Base-by-base conservation (phyloP, 306 rosid species). In the Clitoria ternatea region DNA sequence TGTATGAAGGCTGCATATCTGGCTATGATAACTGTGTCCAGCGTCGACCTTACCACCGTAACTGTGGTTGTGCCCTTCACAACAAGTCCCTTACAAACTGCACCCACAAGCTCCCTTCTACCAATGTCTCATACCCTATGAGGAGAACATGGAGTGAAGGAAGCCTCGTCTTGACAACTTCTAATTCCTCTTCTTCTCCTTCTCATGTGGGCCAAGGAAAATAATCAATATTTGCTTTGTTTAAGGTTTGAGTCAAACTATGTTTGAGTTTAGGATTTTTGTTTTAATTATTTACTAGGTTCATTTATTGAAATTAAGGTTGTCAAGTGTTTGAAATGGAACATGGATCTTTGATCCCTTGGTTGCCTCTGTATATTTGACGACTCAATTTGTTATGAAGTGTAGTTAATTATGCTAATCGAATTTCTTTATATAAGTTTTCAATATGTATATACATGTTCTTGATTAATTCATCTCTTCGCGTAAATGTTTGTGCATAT, bases 11-110 rank as follows among this genome's bases (percentile, higher is more conserved):
- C 0, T 75, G 87, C 64, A 61, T 85, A 35, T 75, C 91, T 44
- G 29, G 78, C 18, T 54, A 80, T 13, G 86, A 85, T 72, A 52
- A 69, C 74, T 49, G 62, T 7, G 27, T 88, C 11, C 88, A 91
- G 47, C 82, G 86, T 24, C 74, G 90, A 62, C 97, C 97, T 9
- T 89, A 89, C 80, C 97, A 83, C 61, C 74, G 82, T 6, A 79
- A 83, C 54, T 83, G 87, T 40, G 74, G 87, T 4, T 83, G 87
- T 53, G 82, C 74, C 29, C 84, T 83, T 10, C 87, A 79, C 56
- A 76, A 50, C 73, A 49, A 63, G 7, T 29, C 77, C 4, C 14
- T 42, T 7, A 67, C 32, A 2, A 54, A 5, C 18, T 66, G 35
- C 52, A 40, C 60, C 3, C 66, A 39, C 62, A 54, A 27, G 45